These are phyloP conservation scores for Trichosphaerium sp. DNA, from an alignment of 78 protist genomes.

Conservation along the genomic window DNA sequence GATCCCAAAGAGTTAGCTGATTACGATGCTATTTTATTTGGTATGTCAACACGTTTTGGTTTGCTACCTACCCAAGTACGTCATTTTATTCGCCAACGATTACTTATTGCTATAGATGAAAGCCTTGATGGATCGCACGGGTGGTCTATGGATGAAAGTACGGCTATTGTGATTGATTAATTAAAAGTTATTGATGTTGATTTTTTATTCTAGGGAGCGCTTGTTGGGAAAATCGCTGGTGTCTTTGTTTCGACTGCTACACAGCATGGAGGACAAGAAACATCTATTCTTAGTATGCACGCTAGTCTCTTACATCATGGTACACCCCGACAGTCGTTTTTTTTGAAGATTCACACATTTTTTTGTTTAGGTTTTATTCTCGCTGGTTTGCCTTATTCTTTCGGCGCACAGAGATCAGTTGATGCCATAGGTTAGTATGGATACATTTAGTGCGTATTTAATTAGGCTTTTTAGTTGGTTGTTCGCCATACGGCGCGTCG, in stretches of 20 bases:
- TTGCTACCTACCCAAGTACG: conserved; percentile 19
- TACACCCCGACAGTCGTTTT: no score
- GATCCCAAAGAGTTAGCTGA: no score
- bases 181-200: no score
- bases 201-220: conserved; percentile 13
- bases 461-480: no score
- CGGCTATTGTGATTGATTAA: no score
- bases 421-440: no score
- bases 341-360: no score
- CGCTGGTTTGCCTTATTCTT: no score
- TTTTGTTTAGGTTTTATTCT: no score
- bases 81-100: no score
- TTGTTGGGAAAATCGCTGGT: conserved; percentile 32
- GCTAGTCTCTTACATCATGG: conserved; percentile 13
- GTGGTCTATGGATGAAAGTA: conserved; percentile 18
- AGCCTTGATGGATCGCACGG: conserved; percentile 14
- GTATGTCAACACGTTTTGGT: conserved; percentile 44
- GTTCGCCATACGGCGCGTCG: conserved; percentile 57
- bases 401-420: not conserved
- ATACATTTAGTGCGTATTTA: no score
- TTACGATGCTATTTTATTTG: conserved; percentile 32
- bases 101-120: no score
- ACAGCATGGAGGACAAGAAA: conserved; percentile 32
- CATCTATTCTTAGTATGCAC: conserved; percentile 5
- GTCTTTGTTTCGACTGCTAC: conserved; percentile 17